A percentile compares a stretch with the other conserved stretches of the same genome.
Conservation (phyloP, 2,329 filamentous ascomycete species). For the Paraconiothyrium sp. region DNA sequence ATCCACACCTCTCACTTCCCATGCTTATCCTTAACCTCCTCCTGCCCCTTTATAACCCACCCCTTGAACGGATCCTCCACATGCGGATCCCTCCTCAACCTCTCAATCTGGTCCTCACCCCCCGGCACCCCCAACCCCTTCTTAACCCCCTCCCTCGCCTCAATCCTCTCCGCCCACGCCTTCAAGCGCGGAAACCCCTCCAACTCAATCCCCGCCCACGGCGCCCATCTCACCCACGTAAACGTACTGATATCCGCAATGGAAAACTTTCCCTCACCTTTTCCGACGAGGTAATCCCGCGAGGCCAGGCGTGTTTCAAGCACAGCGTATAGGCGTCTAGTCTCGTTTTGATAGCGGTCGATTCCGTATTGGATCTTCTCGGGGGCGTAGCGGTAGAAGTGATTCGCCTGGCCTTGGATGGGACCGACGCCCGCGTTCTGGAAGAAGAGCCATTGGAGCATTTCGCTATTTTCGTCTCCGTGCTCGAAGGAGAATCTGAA, state of each 20-base stretch:
- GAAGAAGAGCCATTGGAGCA: slow-evolving; percentile 75
- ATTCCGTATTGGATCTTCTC: slow-evolving; percentile 82
- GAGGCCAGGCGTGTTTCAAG: slow-evolving; percentile 72
- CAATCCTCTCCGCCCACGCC: slow-evolving; percentile 59
- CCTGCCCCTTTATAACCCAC: slow-evolving; percentile 35
- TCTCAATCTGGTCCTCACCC: slow-evolving; percentile 38
- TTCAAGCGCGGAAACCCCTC: slow-evolving; percentile 69
- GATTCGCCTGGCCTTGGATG: slow-evolving; percentile 80
- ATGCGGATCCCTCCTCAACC: slow-evolving; percentile 32
- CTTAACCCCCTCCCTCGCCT: slow-evolving; percentile 53
- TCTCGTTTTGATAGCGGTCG: slow-evolving; percentile 82
- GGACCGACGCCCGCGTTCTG: slow-evolving; percentile 81
- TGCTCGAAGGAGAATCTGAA: too few relatives aligned
- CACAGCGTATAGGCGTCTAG: slow-evolving; percentile 78
- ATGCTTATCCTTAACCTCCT: slow-evolving; percentile 30
- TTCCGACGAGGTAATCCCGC: slow-evolving; percentile 66
- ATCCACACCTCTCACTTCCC: neutral
- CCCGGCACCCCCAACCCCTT: slow-evolving; percentile 61
- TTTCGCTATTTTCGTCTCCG: too few relatives aligned
- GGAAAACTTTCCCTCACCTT: slow-evolving; percentile 62
- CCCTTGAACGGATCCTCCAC: slow-evolving; percentile 36
- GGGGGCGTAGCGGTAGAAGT: slow-evolving; percentile 82
- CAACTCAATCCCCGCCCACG: slow-evolving; percentile 71
- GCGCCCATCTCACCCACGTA: slow-evolving; percentile 74
- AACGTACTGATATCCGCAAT: slow-evolving; percentile 78